These are phyloP conservation scores for Phytophthora vignae DNA, from an alignment of 352 stramenopile genomes.

Conservation along the genomic window DNA sequence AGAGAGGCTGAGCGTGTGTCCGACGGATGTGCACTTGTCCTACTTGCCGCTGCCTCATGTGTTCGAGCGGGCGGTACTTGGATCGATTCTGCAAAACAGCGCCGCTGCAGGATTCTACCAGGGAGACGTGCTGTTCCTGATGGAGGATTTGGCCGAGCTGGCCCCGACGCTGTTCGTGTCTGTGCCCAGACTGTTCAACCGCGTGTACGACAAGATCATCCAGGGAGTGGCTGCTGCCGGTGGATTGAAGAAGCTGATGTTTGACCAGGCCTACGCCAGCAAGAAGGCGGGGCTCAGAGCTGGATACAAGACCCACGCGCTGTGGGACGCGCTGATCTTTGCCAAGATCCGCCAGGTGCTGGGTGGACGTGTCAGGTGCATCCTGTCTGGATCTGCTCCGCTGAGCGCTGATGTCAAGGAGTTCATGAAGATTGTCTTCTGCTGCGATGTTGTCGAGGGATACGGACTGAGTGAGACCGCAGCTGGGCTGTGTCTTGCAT, in stretches of 20 bases:
- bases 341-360: conserved; percentile 93
- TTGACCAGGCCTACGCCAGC: conserved; percentile 64
- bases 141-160: conserved; percentile 95
- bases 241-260: conserved; percentile 76
- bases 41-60: conserved; percentile 98
- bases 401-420: conserved; percentile 93
- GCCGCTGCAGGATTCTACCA: conserved; percentile 78
- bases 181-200: conserved; percentile 96
- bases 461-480: conserved; percentile 97
- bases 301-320: conserved; percentile 67
- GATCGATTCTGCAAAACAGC: conserved; percentile 71
- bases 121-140: conserved; percentile 90
- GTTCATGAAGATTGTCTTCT: conserved; percentile 97
- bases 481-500: conserved; percentile 82
- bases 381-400: conserved; percentile 95
- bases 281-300: conserved; percentile 63
- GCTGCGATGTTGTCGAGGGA: conserved; percentile 93
- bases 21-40: conserved; percentile 92
- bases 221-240: conserved; percentile 67
- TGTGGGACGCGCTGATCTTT: conserved; percentile 98
- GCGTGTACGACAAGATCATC: conserved; percentile 97
- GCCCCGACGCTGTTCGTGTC: conserved; percentile 93
- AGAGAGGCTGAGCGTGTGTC: conserved; percentile 41
- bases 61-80: conserved; percentile 92
- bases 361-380: conserved; percentile 89